Percentiles rank a stretch among this genome's conserved stretches.
phyloP scores from a whole-genome alignment of 2,329 filamentous ascomycete genomes.

The Paecilomyces fulvus region DNA sequence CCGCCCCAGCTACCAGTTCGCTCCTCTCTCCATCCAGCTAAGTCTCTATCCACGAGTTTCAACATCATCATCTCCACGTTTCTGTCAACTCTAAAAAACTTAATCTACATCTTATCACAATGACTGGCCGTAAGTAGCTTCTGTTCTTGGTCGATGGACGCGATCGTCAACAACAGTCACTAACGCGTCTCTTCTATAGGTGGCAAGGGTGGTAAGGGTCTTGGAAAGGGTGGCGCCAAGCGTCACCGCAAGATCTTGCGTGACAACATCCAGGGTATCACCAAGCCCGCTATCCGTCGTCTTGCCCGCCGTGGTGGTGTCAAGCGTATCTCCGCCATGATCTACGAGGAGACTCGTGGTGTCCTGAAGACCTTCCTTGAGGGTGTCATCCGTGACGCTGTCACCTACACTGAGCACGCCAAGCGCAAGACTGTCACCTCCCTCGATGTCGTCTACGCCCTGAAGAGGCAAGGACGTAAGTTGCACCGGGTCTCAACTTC shows the following conservation, averaged over 20 bases:
- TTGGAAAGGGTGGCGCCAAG: slow-evolving; percentile 98
- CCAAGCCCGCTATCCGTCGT: slow-evolving; percentile 97
- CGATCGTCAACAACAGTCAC: slow-evolving; percentile 14
- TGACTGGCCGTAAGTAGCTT: slow-evolving; percentile 50
- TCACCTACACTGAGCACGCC: slow-evolving; percentile 76
- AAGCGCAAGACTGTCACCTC: slow-evolving; percentile 57
- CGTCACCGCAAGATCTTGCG: slow-evolving; percentile 98
- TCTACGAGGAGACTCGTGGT: slow-evolving; percentile 75
- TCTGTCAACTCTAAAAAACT: slow-evolving; percentile 17
- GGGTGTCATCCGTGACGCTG: slow-evolving; percentile 69
- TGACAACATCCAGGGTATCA: slow-evolving; percentile 99
- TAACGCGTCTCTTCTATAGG: slow-evolving; percentile 54
- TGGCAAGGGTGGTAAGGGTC: slow-evolving; percentile 93
- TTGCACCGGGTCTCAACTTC: slow-evolving; percentile 11
- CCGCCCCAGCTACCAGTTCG: slow-evolving; percentile 15
- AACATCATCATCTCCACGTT: slow-evolving; percentile 12
- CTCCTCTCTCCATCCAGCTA: slow-evolving; percentile 12
- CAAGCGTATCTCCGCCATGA: slow-evolving; percentile 99
- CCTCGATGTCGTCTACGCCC: slow-evolving; percentile 55
- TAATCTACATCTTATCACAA: slow-evolving; percentile 37
- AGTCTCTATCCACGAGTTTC: slow-evolving; percentile 14
- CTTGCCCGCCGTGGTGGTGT: slow-evolving; percentile 98
- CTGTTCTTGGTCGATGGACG: slow-evolving; percentile 6
- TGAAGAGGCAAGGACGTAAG: slow-evolving; percentile 57
- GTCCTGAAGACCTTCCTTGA: slow-evolving; percentile 79